Percentiles rank a stretch among this genome's conserved stretches.
These are phyloP conservation scores for Penicillium griseofulvum DNA, from an alignment of 2,329 filamentous ascomycete genomes.

Conservation along the genomic window DNA sequence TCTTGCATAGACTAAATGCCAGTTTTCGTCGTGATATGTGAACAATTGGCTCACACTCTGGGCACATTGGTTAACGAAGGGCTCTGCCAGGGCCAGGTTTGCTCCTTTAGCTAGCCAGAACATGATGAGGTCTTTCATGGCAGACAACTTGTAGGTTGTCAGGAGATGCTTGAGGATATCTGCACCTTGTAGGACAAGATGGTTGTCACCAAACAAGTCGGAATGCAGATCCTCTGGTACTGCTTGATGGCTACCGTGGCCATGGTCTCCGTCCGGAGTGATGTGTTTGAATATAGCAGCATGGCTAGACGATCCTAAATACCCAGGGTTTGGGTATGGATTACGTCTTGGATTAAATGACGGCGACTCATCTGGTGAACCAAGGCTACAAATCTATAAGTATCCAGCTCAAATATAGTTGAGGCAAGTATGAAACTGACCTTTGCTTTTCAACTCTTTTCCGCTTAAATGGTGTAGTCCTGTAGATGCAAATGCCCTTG, in stretches of 20 bases:
- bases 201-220: slow-evolving; percentile 21
- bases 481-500: slow-evolving; percentile 26
- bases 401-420: not conserved
- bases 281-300: slow-evolving; percentile 31
- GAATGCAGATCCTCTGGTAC: slow-evolving; percentile 10
- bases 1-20: slow-evolving; percentile 25
- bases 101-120: slow-evolving; percentile 28
- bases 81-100: slow-evolving; percentile 26
- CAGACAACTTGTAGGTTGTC: slow-evolving; percentile 18
- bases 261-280: slow-evolving; percentile 18
- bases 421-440: slow-evolving; percentile 9
- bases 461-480: slow-evolving; percentile 27
- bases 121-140: slow-evolving; percentile 25
- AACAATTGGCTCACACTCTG: slow-evolving; percentile 26
- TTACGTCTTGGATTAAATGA: slow-evolving; percentile 23
- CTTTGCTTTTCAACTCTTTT: slow-evolving; percentile 20
- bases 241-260: not conserved
- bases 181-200: slow-evolving; percentile 25
- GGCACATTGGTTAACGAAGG: slow-evolving; percentile 23
- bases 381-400: slow-evolving; percentile 9
- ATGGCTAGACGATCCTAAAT: slow-evolving; percentile 29
- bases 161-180: slow-evolving; percentile 25
- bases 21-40: slow-evolving; percentile 21
- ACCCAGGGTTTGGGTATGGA: slow-evolving; percentile 31
- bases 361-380: slow-evolving; percentile 19